phyloP scores from a whole-genome alignment of 768 basidiomycete genomes.

The Pisolithus marmoratus region DNA sequence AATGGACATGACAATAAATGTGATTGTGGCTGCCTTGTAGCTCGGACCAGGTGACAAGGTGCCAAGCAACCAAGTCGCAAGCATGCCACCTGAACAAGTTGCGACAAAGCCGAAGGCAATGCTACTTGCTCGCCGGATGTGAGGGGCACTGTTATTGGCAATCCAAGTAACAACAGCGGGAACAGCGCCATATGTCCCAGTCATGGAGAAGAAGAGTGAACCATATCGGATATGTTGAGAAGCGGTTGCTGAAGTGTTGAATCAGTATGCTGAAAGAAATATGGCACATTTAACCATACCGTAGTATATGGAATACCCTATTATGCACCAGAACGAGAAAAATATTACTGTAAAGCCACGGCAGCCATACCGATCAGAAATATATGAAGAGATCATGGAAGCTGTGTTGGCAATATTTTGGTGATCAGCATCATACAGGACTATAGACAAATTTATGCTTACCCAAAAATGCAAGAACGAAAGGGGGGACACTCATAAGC shows the following conservation, averaged over 20 bases:
- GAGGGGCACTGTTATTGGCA: constrained; percentile 56
- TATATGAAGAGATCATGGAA: constrained; percentile 35
- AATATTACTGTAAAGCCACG: constrained; percentile 46
- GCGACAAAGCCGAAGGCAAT: constrained; percentile 55
- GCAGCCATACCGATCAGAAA: constrained; percentile 49
- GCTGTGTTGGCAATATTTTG: constrained; percentile 15
- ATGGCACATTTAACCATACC: constrained; percentile 26
- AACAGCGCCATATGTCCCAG: constrained; percentile 46
- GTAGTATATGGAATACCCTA: constrained; percentile 54
- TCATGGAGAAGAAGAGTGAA: constrained; percentile 50
- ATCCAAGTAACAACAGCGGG: constrained; percentile 54
- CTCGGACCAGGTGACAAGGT: constrained; percentile 41
- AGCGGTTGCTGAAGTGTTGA: constrained; percentile 7
- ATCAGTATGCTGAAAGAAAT: background rate
- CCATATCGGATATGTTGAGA: constrained; percentile 44
- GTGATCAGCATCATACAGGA: constrained; percentile 36
- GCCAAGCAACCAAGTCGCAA: constrained; percentile 56
- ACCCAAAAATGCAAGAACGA: constrained; percentile 20
- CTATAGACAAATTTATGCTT: no score
- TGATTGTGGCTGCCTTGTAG: constrained; percentile 43
- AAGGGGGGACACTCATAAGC: constrained; percentile 58
- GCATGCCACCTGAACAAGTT: constrained; percentile 55
- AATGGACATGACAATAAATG: constrained; percentile 31
- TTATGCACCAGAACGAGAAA: constrained; percentile 35
- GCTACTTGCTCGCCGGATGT: constrained; percentile 51